phyloP scores from a whole-genome alignment of 2,329 filamentous ascomycete genomes.

The Verticillium nubilum region DNA sequence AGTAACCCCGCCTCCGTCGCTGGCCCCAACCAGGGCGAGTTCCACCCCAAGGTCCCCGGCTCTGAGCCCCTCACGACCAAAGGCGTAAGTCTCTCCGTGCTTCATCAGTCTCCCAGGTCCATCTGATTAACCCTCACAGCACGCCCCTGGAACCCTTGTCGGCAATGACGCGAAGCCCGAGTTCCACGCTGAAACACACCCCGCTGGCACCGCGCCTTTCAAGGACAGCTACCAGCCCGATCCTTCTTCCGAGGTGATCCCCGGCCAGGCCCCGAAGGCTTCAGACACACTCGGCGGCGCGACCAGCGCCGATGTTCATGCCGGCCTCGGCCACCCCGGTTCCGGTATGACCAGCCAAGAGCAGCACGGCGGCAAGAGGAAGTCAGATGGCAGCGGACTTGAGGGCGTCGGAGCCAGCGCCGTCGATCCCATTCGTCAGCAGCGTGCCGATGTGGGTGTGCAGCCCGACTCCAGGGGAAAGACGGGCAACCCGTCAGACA shows the following conservation, averaged over 20 bases:
- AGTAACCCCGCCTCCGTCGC: conserved; percentile 46
- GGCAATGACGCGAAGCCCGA: conserved; percentile 56
- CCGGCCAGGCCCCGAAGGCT: conserved; percentile 30
- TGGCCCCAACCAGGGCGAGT: conserved; percentile 39
- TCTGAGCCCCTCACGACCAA: conserved; percentile 47
- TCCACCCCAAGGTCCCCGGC: conserved; percentile 43
- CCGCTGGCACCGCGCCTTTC: conserved; percentile 57
- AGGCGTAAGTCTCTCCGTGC: conserved; percentile 41
- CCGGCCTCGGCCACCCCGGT: conserved; percentile 35
- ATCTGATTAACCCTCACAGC: conserved; percentile 36
- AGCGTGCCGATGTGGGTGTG: conserved; percentile 22
- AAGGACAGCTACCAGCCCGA: conserved; percentile 34
- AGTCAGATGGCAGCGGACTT: conserved; percentile 31
- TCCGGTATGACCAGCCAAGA: conserved; percentile 37
- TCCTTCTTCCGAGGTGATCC: conserved; percentile 21
- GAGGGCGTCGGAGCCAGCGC: conserved; percentile 30
- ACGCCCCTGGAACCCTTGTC: conserved; percentile 56
- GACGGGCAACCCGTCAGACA: conserved; percentile 9
- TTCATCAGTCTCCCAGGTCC: neutral
- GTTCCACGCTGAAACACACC: conserved; percentile 56
- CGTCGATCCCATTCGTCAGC: conserved; percentile 20
- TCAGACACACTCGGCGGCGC: conserved; percentile 35
- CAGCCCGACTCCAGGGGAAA: conserved; percentile 18
- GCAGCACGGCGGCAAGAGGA: conserved; percentile 29
- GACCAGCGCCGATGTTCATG: conserved; percentile 38